Conservation (phyloP, 2,329 filamentous ascomycete species). For the Chaetomium sp. region DNA sequence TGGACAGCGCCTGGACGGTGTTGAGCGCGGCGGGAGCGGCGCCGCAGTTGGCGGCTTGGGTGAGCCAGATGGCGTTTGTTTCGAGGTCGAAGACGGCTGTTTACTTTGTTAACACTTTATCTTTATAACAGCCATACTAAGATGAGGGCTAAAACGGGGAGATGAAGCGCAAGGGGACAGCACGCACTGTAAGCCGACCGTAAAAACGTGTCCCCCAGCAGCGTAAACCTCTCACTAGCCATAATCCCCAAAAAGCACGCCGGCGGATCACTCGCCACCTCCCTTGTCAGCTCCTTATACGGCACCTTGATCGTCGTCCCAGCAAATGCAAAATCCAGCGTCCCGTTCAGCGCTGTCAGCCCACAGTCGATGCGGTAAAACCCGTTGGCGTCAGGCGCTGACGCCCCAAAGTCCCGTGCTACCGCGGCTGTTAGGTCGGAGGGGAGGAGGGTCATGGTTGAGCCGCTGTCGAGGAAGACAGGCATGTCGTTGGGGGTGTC, state of each 20-base stretch:
- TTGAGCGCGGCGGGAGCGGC: conserved; percentile 37
- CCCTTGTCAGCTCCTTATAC: conserved; percentile 43
- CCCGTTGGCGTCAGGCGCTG: conserved; percentile 32
- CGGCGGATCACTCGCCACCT: conserved; percentile 26
- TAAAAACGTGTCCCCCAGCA: conserved; percentile 55
- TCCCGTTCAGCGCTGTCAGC: conserved; percentile 35
- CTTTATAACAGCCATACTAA: too few relatives aligned
- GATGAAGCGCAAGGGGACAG: background rate
- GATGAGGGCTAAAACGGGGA: background rate
- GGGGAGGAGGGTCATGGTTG: conserved; percentile 62
- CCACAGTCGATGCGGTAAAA: conserved; percentile 44
- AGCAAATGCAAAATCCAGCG: conserved; percentile 44
- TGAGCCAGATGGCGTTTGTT: conserved; percentile 41
- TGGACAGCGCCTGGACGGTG: conserved; percentile 24
- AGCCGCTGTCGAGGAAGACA: conserved; percentile 66
- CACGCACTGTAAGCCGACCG: conserved; percentile 46
- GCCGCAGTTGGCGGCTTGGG: conserved; percentile 47
- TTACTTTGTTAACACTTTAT: background rate
- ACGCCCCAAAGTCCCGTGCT: conserved; percentile 42
- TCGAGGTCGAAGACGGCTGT: conserved; percentile 46
- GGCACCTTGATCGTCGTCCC: conserved; percentile 44
- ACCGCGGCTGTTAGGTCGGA: conserved; percentile 45
- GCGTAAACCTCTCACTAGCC: conserved; percentile 39
- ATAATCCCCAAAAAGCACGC: conserved; percentile 46
- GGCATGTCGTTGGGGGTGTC: conserved; percentile 30